phyloP scores from a whole-genome alignment of 2,329 filamentous ascomycete genomes.

The Fusarium abutilonis region DNA sequence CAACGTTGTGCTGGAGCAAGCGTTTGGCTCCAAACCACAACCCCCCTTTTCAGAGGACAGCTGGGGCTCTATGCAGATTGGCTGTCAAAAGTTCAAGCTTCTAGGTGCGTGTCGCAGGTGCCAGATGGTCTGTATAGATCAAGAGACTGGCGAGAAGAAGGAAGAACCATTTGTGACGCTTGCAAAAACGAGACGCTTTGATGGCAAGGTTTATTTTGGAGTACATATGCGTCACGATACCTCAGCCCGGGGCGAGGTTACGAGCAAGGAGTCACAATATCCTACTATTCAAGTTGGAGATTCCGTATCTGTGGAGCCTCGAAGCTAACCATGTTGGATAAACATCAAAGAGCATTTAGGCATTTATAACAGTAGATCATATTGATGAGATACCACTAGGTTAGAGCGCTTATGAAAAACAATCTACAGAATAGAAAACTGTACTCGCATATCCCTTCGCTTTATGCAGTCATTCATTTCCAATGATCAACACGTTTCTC shows the following conservation, averaged over 20 bases:
- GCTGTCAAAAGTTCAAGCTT: conserved; percentile 71
- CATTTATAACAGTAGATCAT: conserved; percentile 1
- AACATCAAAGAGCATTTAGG: background rate
- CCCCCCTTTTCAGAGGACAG: conserved; percentile 80
- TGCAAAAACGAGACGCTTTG: conserved; percentile 83
- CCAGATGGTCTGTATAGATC: conserved; percentile 96
- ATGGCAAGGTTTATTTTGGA: conserved; percentile 90
- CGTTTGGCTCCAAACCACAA: conserved; percentile 53
- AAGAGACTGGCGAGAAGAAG: conserved; percentile 78
- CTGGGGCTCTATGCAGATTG: conserved; percentile 77
- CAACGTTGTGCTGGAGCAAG: conserved; percentile 76
- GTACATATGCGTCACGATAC: conserved; percentile 73
- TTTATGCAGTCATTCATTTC: background rate
- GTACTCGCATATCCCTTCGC: background rate
- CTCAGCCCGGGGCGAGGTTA: background rate
- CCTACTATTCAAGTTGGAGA: conserved; percentile 64
- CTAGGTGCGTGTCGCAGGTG: conserved; percentile 88
- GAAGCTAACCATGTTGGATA: background rate
- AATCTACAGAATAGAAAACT: background rate
- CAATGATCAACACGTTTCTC: background rate
- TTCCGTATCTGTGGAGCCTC: conserved; percentile 44
- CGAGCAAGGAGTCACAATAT: conserved; percentile 35
- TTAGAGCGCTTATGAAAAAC: background rate
- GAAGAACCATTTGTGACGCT: conserved; percentile 90
- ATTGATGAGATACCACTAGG: background rate